phyloP scores from a whole-genome alignment of 345 rosid genomes.

The Boechera divaricarpa region DNA sequence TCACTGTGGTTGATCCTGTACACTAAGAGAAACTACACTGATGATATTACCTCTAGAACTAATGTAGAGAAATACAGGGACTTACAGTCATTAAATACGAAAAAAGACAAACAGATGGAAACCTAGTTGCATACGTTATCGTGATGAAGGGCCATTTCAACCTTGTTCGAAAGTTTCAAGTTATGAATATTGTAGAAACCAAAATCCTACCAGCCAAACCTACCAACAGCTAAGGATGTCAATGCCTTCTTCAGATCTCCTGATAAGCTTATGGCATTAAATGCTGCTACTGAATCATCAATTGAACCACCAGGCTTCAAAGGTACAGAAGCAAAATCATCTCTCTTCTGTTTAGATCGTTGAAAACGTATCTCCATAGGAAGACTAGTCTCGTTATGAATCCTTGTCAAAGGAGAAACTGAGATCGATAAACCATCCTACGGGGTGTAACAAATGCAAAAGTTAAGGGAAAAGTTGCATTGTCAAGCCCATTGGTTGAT shows the following conservation, averaged over 20 bases:
- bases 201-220: slow-evolving; percentile 39
- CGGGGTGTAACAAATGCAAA: slow-evolving; percentile 30
- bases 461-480: slow-evolving; percentile 23
- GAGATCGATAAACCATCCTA: slow-evolving; percentile 85
- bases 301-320: slow-evolving; percentile 75
- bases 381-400: slow-evolving; percentile 81
- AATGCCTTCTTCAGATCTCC: slow-evolving; percentile 81
- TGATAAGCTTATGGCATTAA: slow-evolving; percentile 73
- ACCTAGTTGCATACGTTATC: slow-evolving; percentile 19
- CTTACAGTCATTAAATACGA: slow-evolving; percentile 6
- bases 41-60: slow-evolving; percentile 20
- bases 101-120: slow-evolving; percentile 28
- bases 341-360: slow-evolving; percentile 62
- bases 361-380: slow-evolving; percentile 81
- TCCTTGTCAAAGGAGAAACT: slow-evolving; percentile 84
- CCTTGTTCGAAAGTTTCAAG: slow-evolving; percentile 27
- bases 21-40: slow-evolving; percentile 32
- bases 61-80: slow-evolving; percentile 16
- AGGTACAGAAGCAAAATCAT: slow-evolving; percentile 61
- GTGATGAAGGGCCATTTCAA: slow-evolving; percentile 29
- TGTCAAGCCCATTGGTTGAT: slow-evolving; percentile 14
- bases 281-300: slow-evolving; percentile 84
- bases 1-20: slow-evolving; percentile 16
- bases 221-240: slow-evolving; percentile 83
- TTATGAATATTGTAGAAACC: slow-evolving; percentile 28